These are phyloP conservation scores for Noccaea caerulescens DNA, from an alignment of 345 rosid genomes.

Conservation along the genomic window DNA sequence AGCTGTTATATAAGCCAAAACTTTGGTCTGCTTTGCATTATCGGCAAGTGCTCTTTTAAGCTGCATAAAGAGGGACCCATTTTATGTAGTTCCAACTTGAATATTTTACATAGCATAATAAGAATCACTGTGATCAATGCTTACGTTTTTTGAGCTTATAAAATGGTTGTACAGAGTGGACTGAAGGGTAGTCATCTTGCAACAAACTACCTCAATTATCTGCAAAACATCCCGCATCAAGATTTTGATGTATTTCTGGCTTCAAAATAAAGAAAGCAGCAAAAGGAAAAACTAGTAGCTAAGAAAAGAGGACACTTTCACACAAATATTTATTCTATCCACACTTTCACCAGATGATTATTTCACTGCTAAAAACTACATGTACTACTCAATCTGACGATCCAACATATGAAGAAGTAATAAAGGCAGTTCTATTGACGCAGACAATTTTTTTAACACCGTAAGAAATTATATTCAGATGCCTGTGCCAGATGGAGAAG, in stretches of 20 bases:
- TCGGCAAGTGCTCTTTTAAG: constrained; percentile 81
- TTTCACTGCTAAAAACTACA: constrained; percentile 5
- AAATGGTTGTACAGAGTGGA: constrained; percentile 84
- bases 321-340: constrained; percentile 17
- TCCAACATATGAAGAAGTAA: constrained; percentile 19
- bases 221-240: constrained; percentile 51
- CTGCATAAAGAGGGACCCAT: constrained; percentile 51
- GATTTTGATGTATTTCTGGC: constrained; percentile 27
- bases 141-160: constrained; percentile 93
- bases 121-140: constrained; percentile 41
- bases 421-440: constrained; percentile 15
- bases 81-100: constrained; percentile 15
- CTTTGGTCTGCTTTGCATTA: constrained; percentile 83
- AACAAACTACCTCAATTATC: constrained; percentile 98
- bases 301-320: constrained; percentile 20
- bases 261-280: constrained; percentile 21
- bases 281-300: constrained; percentile 26
- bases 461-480: constrained; percentile 12
- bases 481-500: constrained; percentile 23
- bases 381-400: constrained; percentile 15
- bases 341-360: constrained; percentile 13
- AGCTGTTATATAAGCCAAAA: constrained; percentile 95
- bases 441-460: neutral
- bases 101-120: constrained; percentile 15
- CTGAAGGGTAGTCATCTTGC: constrained; percentile 96